Evolutionary conservation across 306 rosid genomes (phyloP).

Genomic region (Cicer arietinum): DNA sequence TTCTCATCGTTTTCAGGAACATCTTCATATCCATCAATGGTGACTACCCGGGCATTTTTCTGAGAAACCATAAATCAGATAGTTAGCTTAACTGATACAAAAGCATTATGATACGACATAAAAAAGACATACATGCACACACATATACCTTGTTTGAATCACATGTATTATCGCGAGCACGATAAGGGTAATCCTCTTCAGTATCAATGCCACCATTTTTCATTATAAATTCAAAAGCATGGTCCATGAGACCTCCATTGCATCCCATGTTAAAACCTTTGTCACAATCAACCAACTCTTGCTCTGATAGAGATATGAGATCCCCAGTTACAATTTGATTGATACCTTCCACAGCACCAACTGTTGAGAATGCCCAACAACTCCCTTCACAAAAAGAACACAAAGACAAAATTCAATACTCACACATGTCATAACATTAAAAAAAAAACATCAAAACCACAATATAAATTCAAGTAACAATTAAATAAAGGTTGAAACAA

Average conservation of each 20-base stretch:
- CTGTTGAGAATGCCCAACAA: slow-evolving; percentile 93
- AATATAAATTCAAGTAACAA: too few species aligned
- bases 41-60: slow-evolving; percentile 77
- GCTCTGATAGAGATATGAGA: slow-evolving; percentile 71
- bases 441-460: background rate
- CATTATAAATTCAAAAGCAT: slow-evolving; percentile 73
- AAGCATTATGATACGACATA: too few species aligned
- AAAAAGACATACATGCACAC: background rate
- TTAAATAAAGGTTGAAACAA: too few species aligned
- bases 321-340: slow-evolving; percentile 77
- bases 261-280: slow-evolving; percentile 76
- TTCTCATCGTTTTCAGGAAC: slow-evolving; percentile 79
- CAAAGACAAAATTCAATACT: background rate
- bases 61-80: slow-evolving; percentile 28
- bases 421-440: background rate
- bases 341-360: slow-evolving; percentile 86
- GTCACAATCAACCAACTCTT: slow-evolving; percentile 92
- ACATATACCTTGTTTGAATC: slow-evolving; percentile 57
- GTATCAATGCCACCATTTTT: slow-evolving; percentile 90
- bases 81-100: background rate
- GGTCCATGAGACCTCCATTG: slow-evolving; percentile 96
- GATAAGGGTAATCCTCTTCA: slow-evolving; percentile 79
- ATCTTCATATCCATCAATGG: slow-evolving; percentile 80
- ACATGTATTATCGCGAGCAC: slow-evolving; percentile 65
- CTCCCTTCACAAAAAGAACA: slow-evolving; percentile 68